Conservation (phyloP, 139 green algal species). For the Nannochloris sp. region DNA sequence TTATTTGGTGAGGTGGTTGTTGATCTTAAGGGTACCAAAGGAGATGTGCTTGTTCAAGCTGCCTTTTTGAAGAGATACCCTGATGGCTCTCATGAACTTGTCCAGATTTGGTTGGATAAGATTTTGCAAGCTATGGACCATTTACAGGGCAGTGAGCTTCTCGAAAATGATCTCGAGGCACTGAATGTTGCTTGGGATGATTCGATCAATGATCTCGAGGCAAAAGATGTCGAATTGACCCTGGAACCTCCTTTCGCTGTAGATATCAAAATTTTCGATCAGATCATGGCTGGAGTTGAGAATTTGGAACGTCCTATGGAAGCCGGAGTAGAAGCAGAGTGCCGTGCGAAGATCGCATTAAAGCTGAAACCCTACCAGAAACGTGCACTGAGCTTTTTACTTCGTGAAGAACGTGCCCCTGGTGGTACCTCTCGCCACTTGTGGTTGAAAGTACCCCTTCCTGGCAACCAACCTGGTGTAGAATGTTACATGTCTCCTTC, state of each 20-base stretch:
- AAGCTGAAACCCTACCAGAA: constrained; percentile 10
- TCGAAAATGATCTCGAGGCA: constrained; percentile 1
- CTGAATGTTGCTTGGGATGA: background rate
- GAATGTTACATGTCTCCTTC: constrained; percentile 9
- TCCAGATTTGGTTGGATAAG: background rate
- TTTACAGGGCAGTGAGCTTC: background rate
- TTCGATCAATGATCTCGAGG: background rate
- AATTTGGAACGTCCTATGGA: background rate
- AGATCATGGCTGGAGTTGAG: background rate
- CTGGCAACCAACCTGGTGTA: background rate
- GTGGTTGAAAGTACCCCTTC: constrained; percentile 7
- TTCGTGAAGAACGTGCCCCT: constrained; percentile 3
- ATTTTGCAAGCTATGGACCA: background rate
- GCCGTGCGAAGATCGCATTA: background rate
- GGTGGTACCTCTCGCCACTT: constrained; percentile 11
- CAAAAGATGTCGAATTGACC: background rate
- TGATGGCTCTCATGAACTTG: background rate
- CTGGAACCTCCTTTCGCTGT: background rate
- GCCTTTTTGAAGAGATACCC: background rate
- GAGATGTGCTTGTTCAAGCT: background rate
- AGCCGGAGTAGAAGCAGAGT: background rate
- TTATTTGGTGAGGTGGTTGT: background rate
- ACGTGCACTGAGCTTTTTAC: constrained; percentile 9
- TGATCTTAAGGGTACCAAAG: background rate
- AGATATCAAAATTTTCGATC: background rate